Conservation (phyloP, 2,329 filamentous ascomycete genomes). For the Fusarium paranaense region DNA sequence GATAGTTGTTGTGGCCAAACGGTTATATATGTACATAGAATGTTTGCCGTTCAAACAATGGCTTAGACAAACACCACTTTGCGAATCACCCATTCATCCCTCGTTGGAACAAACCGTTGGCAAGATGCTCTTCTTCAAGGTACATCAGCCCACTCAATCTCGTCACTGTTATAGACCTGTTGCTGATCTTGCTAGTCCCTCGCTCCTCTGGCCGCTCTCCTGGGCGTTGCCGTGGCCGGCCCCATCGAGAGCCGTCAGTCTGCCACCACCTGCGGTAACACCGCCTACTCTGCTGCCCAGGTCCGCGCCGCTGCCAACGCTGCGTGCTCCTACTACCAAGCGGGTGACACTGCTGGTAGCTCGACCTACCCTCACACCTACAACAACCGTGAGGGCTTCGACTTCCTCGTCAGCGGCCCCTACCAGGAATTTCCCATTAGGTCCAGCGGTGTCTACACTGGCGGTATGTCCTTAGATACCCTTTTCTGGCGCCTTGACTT, state of each 20-base stretch:
- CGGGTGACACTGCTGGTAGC: slow-evolving; percentile 41
- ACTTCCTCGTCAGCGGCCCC: slow-evolving; percentile 48
- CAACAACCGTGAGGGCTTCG: slow-evolving; percentile 54
- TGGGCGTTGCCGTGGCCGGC: slow-evolving; percentile 43
- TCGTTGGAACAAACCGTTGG: background rate
- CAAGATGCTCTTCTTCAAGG: slow-evolving; percentile 41
- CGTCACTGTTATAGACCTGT: too few relatives aligned
- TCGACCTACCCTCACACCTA: slow-evolving; percentile 54
- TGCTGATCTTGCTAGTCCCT: slow-evolving; percentile 25
- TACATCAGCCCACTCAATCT: background rate
- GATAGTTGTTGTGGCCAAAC: background rate
- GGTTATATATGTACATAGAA: background rate
- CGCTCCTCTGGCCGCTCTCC: slow-evolving; percentile 43
- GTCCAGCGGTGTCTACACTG: slow-evolving; percentile 49
- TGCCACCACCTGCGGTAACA: slow-evolving; percentile 47
- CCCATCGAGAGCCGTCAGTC: slow-evolving; percentile 42
- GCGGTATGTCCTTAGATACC: slow-evolving; percentile 44
- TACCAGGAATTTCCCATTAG: slow-evolving; percentile 56
- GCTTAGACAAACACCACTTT: background rate
- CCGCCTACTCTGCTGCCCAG: slow-evolving; percentile 43
- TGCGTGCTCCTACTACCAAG: slow-evolving; percentile 42
- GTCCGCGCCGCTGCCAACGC: slow-evolving; percentile 45
- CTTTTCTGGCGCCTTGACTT: rapidly evolving
- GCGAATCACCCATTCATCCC: background rate
- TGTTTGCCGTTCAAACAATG: background rate